phyloP scores from a whole-genome alignment of 106 monocot species.

The Alisma plantagoaquatica region DNA sequence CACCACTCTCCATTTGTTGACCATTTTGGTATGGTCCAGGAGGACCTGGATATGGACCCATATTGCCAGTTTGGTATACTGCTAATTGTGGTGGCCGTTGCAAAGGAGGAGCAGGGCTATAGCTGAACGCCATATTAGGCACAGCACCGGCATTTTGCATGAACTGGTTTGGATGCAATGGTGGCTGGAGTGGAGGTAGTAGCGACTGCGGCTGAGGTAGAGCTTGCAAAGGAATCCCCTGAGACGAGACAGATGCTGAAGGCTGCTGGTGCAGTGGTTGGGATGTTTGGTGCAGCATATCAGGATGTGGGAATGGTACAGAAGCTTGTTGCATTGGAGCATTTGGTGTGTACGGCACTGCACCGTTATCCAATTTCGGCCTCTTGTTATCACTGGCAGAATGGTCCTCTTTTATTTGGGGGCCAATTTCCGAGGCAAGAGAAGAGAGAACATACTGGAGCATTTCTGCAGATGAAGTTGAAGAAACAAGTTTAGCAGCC shows the following conservation, averaged over 20 bases:
- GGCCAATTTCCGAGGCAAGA: slow-evolving; percentile 45
- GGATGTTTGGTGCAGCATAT: slow-evolving; percentile 3
- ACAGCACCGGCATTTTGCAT: slow-evolving; percentile 11
- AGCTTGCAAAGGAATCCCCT: slow-evolving; percentile 4
- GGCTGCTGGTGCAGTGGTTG: slow-evolving; percentile 4
- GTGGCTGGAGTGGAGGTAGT: slow-evolving; percentile 17
- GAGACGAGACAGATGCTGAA: slow-evolving; percentile 3
- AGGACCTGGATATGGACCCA: slow-evolving; percentile 5
- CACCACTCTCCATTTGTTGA: slow-evolving; percentile 16
- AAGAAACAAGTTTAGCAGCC: slow-evolving; percentile 58
- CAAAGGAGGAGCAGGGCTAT: slow-evolving; percentile 5
- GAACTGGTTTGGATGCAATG: slow-evolving; percentile 10
- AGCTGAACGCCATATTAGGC: slow-evolving; percentile 16
- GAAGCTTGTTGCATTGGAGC: slow-evolving; percentile 15
- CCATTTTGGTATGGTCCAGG: slow-evolving; percentile 17
- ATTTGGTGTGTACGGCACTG: slow-evolving; percentile 16
- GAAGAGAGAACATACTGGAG: slow-evolving; percentile 62
- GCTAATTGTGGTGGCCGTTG: slow-evolving; percentile 1
- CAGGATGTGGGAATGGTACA: slow-evolving; percentile 25
- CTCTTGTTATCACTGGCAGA: slow-evolving; percentile 37
- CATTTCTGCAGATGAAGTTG: slow-evolving; percentile 59
- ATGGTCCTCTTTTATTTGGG: slow-evolving; percentile 26
- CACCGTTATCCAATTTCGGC: slow-evolving; percentile 34
- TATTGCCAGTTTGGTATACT: slow-evolving; percentile 2
- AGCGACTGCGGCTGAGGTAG: slow-evolving; percentile 1